Base-by-base conservation (phyloP, 164 flowering plant species). In the Hamamelis virginiana region DNA sequence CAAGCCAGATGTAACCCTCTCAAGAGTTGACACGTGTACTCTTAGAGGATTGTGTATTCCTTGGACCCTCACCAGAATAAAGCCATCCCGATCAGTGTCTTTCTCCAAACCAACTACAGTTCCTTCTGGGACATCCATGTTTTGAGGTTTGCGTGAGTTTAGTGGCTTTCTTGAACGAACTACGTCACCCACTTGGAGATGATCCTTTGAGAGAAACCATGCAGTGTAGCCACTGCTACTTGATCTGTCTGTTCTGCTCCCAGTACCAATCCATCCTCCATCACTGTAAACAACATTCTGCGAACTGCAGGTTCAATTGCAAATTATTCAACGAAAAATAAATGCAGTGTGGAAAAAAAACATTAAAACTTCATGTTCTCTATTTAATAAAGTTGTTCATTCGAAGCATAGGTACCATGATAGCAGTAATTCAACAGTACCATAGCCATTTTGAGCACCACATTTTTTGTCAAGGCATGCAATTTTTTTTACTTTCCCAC, bases 11-110 rank as follows among this genome's bases (percentile, higher is more conserved):
- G 89, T 88, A 55, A 91, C 91, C 44, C 98, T 87, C 73, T 94
- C 98, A 9, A 94, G 64, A n/a, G 85, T 80, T 15, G 85, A 88
- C 14, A 64, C 68, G 48, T 80, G 86, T 43, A 91, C 84, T 74
- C 97, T 81, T 59, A 88, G 48, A 8, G 98, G 98, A 77, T 91
- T 91, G 75, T 89, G 97, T 64, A 90, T 74, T 8, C 97, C 94
- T 60, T 79, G 98, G 41, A 92, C 87, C 75, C 91, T 84, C 23
- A 92, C 94, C 60, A 94, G 75, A 62, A 88, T 85, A 78, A 77
- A 89, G 51, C 85, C 84, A 68, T 81, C 85, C 46, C 62, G 73
- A 67, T 87, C 87, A 15, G 74, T 68, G 19, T 77, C 81, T 3
- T 74, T 74, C 33, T 91, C 92, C 48, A 87, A 62, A 59, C 97